Percentiles rank a stretch among this genome's conserved stretches.
These are phyloP conservation scores for Rhodotorula sp. DNA, from an alignment of 1,284 basidiomycete genomes.

Conservation along the genomic window DNA sequence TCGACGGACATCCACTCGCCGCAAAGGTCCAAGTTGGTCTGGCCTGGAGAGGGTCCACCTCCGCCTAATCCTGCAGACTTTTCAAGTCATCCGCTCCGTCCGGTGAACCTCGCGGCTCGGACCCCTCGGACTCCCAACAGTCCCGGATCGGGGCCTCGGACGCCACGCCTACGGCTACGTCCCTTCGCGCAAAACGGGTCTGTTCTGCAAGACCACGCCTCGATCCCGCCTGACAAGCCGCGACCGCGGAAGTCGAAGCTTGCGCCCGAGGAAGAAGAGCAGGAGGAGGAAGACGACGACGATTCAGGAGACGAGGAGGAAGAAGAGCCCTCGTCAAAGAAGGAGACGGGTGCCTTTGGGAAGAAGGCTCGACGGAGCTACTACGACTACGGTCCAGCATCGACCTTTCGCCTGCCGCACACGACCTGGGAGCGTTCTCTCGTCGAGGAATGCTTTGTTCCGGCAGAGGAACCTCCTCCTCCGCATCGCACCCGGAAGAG, in stretches of 20 bases:
- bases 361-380: neutral
- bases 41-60: neutral
- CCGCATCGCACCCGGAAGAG: neutral
- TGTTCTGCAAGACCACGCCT: too few relatives aligned
- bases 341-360: neutral
- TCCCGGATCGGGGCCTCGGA: too few relatives aligned
- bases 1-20: neutral
- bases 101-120: too few relatives aligned
- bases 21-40: neutral
- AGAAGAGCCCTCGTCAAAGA: neutral
- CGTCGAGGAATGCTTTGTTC: neutral
- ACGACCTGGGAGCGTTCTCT: neutral
- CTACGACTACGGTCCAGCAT: neutral
- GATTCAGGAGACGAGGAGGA: too few relatives aligned
- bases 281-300: too few relatives aligned
- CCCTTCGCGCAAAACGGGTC: too few relatives aligned
- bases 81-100: too few relatives aligned
- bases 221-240: too few relatives aligned
- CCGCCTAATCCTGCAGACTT: neutral
- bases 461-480: neutral
- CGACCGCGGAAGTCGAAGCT: too few relatives aligned
- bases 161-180: too few relatives aligned
- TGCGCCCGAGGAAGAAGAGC: too few relatives aligned
- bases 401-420: neutral
- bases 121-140: too few relatives aligned